A percentile compares a stretch with the other conserved stretches of the same genome.
phyloP scores from a whole-genome alignment of 78 protist species.

The Bigelowiella natans region DNA sequence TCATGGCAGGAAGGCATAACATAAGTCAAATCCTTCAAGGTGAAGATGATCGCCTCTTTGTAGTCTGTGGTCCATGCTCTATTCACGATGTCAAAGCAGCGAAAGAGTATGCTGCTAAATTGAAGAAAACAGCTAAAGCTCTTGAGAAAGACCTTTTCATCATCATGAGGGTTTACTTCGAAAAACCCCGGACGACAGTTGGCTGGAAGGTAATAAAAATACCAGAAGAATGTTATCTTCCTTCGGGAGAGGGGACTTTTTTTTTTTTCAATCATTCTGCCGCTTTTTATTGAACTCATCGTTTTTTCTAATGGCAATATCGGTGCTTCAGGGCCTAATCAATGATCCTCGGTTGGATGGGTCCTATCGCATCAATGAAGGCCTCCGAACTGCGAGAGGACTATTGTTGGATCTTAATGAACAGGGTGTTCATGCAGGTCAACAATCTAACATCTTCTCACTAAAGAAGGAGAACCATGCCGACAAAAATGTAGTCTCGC shows the following conservation, averaged over 20 bases:
- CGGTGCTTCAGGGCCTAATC: neutral
- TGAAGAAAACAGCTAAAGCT: neutral
- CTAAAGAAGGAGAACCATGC: too few species aligned
- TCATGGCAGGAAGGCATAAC: neutral
- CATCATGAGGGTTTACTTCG: constrained; percentile 18
- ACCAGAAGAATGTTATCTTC: too few species aligned
- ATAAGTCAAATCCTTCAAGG: neutral
- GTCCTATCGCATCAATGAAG: constrained; percentile 16
- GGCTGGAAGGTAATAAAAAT: neutral
- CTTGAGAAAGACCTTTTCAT: neutral
- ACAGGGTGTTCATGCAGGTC: constrained; percentile 4
- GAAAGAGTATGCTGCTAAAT: neutral
- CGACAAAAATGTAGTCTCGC: too few species aligned
- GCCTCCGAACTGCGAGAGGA: neutral
- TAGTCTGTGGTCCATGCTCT: constrained; percentile 10
- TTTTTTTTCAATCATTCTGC: too few species aligned
- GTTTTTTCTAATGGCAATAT: neutral
- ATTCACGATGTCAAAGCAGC: constrained; percentile 17
- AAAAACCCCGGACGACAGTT: constrained; percentile 22
- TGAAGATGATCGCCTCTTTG: neutral
- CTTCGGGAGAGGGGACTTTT: too few species aligned
- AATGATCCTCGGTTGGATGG: constrained; percentile 27
- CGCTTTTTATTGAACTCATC: neutral
- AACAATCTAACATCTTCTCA: too few species aligned
- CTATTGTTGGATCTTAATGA: constrained; percentile 16